Conservation (phyloP, 2,329 filamentous ascomycete genomes). For the Penicillium sp. region DNA sequence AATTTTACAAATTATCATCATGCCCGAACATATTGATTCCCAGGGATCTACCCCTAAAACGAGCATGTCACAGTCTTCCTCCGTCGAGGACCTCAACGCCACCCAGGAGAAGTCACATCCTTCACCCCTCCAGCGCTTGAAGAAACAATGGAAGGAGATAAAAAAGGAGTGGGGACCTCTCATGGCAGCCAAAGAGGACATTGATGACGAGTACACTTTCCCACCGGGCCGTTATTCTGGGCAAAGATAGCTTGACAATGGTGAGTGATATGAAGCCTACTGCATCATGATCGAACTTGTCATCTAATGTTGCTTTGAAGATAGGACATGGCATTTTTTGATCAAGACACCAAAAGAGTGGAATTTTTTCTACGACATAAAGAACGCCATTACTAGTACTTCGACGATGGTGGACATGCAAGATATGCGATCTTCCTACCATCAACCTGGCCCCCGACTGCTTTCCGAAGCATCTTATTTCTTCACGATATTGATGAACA, state of each 20-base stretch:
- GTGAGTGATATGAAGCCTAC: background rate
- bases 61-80: background rate
- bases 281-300: background rate
- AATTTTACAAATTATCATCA: background rate
- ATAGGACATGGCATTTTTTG: background rate
- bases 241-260: constrained; percentile 7
- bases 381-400: background rate
- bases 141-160: constrained; percentile 7
- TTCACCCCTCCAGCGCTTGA: constrained; percentile 5
- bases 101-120: background rate
- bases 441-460: background rate
- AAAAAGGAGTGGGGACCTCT: constrained; percentile 19
- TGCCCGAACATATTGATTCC: background rate
- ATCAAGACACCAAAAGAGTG: background rate
- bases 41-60: background rate
- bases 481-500: background rate
- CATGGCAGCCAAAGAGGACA: constrained; percentile 18
- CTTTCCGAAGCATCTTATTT: background rate
- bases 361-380: background rate
- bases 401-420: background rate
- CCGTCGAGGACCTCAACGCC: background rate
- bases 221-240: constrained; percentile 18
- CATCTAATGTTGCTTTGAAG: background rate
- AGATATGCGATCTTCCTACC: background rate
- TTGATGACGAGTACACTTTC: constrained; percentile 25